These are phyloP conservation scores for Pleurotus salmoneostramineus DNA, from an alignment of 768 basidiomycete species.

Conservation along the genomic window DNA sequence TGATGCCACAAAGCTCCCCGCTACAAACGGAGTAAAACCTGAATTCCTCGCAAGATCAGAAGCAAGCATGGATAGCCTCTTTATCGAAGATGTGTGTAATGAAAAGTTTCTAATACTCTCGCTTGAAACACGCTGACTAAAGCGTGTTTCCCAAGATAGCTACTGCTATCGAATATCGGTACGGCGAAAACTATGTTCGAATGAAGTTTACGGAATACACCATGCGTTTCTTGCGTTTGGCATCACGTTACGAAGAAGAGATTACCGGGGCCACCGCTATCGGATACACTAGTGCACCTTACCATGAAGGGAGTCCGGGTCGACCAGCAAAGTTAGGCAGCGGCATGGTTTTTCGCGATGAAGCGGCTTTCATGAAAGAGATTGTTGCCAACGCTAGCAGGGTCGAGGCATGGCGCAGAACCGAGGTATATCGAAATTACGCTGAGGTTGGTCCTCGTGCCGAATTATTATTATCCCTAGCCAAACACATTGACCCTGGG, in stretches of 20 bases:
- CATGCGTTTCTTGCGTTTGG: constrained; percentile 59
- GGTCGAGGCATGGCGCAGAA: constrained; percentile 71
- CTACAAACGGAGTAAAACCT: constrained; percentile 19
- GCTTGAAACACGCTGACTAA: background rate
- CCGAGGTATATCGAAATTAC: constrained; percentile 51
- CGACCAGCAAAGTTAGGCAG: constrained; percentile 41
- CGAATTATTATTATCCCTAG: background rate
- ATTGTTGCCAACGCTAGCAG: constrained; percentile 50
- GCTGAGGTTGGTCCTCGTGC: constrained; percentile 33
- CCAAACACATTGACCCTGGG: background rate
- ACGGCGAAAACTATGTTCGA: constrained; percentile 64
- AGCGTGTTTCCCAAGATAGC: constrained; percentile 39
- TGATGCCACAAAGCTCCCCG: constrained; percentile 29
- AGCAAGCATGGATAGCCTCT: constrained; percentile 48
- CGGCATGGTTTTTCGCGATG: constrained; percentile 57
- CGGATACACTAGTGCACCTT: constrained; percentile 44
- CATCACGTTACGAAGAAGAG: constrained; percentile 65
- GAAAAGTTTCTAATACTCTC: constrained; percentile 7
- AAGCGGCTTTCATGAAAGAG: constrained; percentile 43
- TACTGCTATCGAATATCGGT: constrained; percentile 58
- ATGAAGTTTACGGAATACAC: constrained; percentile 67
- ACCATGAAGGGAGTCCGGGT: constrained; percentile 22
- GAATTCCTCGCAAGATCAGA: constrained; percentile 41
- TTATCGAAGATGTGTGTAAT: constrained; percentile 75
- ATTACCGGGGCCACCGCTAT: constrained; percentile 54